A percentile compares a stretch with the other conserved stretches of the same genome.
Conservation (phyloP, 1,284 basidiomycete species). For the Pascua sp. region DNA sequence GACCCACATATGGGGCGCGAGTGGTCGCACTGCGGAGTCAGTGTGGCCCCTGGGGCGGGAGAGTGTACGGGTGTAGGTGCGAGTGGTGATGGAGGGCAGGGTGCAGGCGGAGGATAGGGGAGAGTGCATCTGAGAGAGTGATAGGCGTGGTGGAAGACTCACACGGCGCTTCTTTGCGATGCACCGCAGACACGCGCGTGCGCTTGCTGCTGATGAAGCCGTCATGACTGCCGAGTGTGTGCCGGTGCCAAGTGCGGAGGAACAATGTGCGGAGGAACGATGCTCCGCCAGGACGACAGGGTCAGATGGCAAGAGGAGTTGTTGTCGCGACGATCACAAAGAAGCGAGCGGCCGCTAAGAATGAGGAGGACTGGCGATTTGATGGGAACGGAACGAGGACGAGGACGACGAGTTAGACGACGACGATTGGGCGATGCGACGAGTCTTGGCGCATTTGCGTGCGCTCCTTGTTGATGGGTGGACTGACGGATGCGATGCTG, state of each 20-base stretch:
- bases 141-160: not conserved
- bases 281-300: not conserved
- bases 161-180: constrained; percentile 24
- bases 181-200: constrained; percentile 22
- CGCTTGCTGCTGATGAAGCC: not conserved
- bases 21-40: constrained; percentile 23
- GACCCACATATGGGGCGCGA: constrained; percentile 16
- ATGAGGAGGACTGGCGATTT: too few relatives aligned
- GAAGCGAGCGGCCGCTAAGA: too few relatives aligned
- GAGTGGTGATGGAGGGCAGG: not conserved
- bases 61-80: not conserved
- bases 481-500: too few relatives aligned
- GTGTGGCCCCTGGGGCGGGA: not conserved
- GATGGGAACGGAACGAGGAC: too few relatives aligned
- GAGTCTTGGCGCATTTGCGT: too few relatives aligned
- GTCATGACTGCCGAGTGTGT: not conserved
- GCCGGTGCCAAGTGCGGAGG: not conserved
- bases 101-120: too few relatives aligned
- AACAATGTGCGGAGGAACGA: constrained; percentile 3
- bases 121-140: not conserved
- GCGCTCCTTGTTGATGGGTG: too few relatives aligned
- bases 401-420: too few relatives aligned
- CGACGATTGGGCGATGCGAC: too few relatives aligned
- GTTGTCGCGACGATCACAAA: too few relatives aligned
- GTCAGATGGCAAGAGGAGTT: too few relatives aligned